Conservation (phyloP, 108 stramenopile species). For the Parmales sp. region DNA sequence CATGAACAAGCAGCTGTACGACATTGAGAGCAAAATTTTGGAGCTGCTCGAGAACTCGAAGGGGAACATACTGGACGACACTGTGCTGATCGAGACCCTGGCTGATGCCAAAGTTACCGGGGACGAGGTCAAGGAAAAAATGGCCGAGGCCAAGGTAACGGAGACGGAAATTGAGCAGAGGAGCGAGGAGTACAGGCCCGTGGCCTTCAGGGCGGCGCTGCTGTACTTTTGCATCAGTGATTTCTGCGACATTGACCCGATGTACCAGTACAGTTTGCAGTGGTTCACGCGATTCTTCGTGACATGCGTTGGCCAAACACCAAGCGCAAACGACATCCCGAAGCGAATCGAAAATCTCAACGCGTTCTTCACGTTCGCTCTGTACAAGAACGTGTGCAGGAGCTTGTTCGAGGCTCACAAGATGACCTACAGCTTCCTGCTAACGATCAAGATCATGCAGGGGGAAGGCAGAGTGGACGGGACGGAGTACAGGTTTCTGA, state of each 20-base stretch:
- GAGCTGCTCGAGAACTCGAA: conserved; percentile 29
- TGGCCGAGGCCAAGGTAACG: conserved; percentile 44
- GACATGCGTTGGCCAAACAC: conserved; percentile 32
- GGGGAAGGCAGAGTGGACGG: conserved; percentile 15
- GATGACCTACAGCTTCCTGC: conserved; percentile 38
- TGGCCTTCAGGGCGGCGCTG: conserved; percentile 43
- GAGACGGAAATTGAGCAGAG: conserved; percentile 38
- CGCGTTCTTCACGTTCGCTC: conserved; percentile 26
- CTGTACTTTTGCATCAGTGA: conserved; percentile 49
- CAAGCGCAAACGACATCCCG: conserved; percentile 12
- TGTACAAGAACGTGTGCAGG: conserved; percentile 47
- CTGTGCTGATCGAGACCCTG: conserved; percentile 49
- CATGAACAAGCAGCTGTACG: conserved; percentile 51
- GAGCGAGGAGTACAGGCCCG: conserved; percentile 50
- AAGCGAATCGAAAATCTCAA: conserved; percentile 30
- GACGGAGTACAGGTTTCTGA: conserved; percentile 33
- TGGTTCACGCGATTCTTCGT: conserved; percentile 42
- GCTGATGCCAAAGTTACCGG: conserved; percentile 42
- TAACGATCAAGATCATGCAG: conserved; percentile 45
- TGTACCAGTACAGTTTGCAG: conserved; percentile 52
- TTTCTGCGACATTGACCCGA: conserved; percentile 47
- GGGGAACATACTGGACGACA: conserved; percentile 57
- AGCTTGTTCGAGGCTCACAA: conserved; percentile 48
- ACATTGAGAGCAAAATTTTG: conserved; percentile 44
- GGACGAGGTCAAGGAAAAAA: conserved; percentile 47